Evolutionary conservation across 192 early-diverging fungal species (phyloP).

Genomic region (Backusella westeae): DNA sequence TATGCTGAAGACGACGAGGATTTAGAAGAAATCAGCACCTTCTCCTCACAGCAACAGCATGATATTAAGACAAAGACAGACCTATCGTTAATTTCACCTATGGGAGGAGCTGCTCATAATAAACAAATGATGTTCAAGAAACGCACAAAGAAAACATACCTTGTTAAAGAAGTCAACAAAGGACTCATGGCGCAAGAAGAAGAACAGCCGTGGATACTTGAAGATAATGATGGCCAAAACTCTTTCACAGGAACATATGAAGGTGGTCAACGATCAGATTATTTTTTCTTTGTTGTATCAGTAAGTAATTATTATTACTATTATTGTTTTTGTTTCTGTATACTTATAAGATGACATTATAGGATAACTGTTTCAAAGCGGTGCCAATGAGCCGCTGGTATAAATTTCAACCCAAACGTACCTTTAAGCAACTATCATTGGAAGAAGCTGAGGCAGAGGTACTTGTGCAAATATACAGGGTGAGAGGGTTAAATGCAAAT

Average conservation of each 20-base stretch:
- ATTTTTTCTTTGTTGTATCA: constrained; percentile 70
- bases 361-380: constrained; percentile 72
- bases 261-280: constrained; percentile 67
- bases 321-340: too few species aligned
- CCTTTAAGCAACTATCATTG: constrained; percentile 58
- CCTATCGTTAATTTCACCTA: constrained; percentile 69
- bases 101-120: constrained; percentile 70
- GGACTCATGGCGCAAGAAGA: constrained; percentile 69
- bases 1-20: not conserved
- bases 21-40: not conserved
- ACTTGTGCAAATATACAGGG: not conserved
- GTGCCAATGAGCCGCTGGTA: constrained; percentile 73
- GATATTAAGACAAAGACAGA: constrained; percentile 46
- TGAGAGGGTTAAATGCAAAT: too few species aligned
- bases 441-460: constrained; percentile 81
- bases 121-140: constrained; percentile 80
- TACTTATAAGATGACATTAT: constrained; percentile 6
- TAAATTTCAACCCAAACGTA: constrained; percentile 66
- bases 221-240: constrained; percentile 68
- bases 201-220: constrained; percentile 73
- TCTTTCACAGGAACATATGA: constrained; percentile 65
- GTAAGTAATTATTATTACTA: constrained; percentile 2
- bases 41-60: not conserved
- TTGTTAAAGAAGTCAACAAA: constrained; percentile 69
- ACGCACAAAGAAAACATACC: constrained; percentile 71